Evolutionary conservation across 1,284 basidiomycete species (phyloP), one percentile per base, ranked within the genome.

Genomic region (Somion occarium): DNA sequence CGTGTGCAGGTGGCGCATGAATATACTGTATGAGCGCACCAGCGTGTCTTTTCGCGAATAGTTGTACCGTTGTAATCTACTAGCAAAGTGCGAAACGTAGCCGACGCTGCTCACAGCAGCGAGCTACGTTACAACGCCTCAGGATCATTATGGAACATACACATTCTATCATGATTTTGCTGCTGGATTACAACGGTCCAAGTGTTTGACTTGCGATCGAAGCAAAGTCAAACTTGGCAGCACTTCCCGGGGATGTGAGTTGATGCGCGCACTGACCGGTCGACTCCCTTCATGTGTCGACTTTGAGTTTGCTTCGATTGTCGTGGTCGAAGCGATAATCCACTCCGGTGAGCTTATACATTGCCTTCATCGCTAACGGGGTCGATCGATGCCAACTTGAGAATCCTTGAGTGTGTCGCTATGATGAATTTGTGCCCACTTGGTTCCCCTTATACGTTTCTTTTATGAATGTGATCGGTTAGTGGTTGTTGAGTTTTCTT

Each of bases 51-150:
- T 15, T 44, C 2, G 5, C n/a, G 49, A 20, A 48, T 48, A 38
- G 52, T 54, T 56, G 56, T 56, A 58, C 55, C 54, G 45, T 56
- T 54, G 58, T 59, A 56, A 43, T 44, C 61, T 60, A 56, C 24
- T 49, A 42, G 47, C 47, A 46, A 18, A 19, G 12, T n/a, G 26
- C 27, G 7, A 37, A 41, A 34, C 15, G 30, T 34, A 23, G 37
- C 15, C 46, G 30, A 38, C 46, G 30, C 46, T 38, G 27, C 46
- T 48, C 30, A 38, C 30, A 34, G 46, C 37, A 48, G 34, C 37
- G 30, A 15, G 30, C 30, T 15, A 34, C 30, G 15, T 7, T 15
- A 34, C 7, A 34, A 7, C n/a, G n/a, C n/a, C n/a, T n/a, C n/a
- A n/a, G 22, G 26, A 50, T 37, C 41, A 23, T 26, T 18, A 18